A percentile compares a stretch with the other conserved stretches of the same genome.
phyloP scores from a whole-genome alignment of 352 stramenopile species.

The Phytopythium ostracodes region DNA sequence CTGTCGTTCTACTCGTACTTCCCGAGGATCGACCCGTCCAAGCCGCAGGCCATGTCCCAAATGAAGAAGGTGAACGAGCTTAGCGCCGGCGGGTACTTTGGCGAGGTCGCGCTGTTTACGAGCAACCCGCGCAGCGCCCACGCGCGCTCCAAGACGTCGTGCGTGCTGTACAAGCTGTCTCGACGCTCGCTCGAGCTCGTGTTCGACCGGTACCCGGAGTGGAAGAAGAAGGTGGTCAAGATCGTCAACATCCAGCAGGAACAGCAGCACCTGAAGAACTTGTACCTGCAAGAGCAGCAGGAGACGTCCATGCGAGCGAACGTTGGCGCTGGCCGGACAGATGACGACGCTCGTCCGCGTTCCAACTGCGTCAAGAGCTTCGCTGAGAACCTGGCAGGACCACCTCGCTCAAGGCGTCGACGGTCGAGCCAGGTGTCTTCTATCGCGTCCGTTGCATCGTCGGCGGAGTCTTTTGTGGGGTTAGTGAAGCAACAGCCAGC shows the following conservation, averaged over 20 bases:
- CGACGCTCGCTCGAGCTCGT: constrained; percentile 47
- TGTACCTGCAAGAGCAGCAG: constrained; percentile 61
- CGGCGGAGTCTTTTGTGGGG: not conserved
- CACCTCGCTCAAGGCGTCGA: not conserved
- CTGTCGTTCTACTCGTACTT: constrained; percentile 18
- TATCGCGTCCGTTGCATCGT: not conserved
- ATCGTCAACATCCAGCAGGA: constrained; percentile 51
- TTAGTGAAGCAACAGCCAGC: not conserved
- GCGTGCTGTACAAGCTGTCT: constrained; percentile 51
- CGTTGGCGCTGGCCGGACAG: not conserved
- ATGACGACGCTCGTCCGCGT: not conserved
- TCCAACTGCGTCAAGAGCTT: constrained; percentile 7
- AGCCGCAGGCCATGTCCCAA: constrained; percentile 19
- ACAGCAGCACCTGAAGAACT: constrained; percentile 45
- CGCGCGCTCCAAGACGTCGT: constrained; percentile 45
- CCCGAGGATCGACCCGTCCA: constrained; percentile 17
- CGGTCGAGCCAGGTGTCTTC: not conserved
- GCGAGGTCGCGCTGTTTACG: constrained; percentile 49
- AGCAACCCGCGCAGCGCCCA: constrained; percentile 42
- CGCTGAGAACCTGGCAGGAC: not conserved
- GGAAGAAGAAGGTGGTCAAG: constrained; percentile 53
- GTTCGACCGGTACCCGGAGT: constrained; percentile 60
- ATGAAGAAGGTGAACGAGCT: constrained; percentile 63
- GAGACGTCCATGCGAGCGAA: constrained; percentile 14
- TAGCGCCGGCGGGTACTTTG: constrained; percentile 45